Base-by-base conservation (phyloP, 108 stramenopile genomes). In the Cyclotella kingstonii region DNA sequence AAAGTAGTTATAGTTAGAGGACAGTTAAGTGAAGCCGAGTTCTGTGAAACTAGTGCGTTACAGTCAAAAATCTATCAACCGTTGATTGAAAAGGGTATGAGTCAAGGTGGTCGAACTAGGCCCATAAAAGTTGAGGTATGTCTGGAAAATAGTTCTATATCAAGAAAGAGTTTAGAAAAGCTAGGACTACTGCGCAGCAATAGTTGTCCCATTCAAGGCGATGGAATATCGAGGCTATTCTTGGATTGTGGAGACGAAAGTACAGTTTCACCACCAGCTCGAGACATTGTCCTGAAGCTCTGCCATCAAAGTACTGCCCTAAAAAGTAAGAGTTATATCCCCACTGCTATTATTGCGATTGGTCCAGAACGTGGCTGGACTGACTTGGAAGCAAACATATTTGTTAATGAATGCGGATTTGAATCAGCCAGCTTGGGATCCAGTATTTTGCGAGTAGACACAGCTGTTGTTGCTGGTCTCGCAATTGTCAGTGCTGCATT, bases 291-390 rank as follows among this genome's bases (percentile, higher is more conserved):
- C 1, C 30, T 76, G 21, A 26, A 54, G 47, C 66, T 49, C 12
- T 76, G 67, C 38, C 10, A 38, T 21, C 3, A 31, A 41, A 26
- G 27, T 25, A 6, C 22, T 29, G 11, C 26, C 1, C n/a, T 5
- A 6, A 53, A 17, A 9, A 35, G 30, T 7, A 33, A 33, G 33
- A n/a, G 46, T 49, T 49, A 40, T 44, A 17, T 56, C 31, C 38
- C 60, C 19, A 50, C 38, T 25, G 68, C 68, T 3, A 54, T 80
- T 5, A 30, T 80, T 12, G 79, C 79, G 11, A 31, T 80, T 12
- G 79, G 79, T 7, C 75, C 75, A 10, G 79, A 80, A 35, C 57
- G 79, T 29, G 79, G 79, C 12, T 80, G 79, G 79, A 77, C 79
- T 2, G 65, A 76, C 3, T 47, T 67, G 18, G 79, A 80, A 34